Evolutionary conservation across 768 basidiomycete genomes (phyloP), one percentile per base, ranked within the genome.

Genomic region (Chiua virens): DNA sequence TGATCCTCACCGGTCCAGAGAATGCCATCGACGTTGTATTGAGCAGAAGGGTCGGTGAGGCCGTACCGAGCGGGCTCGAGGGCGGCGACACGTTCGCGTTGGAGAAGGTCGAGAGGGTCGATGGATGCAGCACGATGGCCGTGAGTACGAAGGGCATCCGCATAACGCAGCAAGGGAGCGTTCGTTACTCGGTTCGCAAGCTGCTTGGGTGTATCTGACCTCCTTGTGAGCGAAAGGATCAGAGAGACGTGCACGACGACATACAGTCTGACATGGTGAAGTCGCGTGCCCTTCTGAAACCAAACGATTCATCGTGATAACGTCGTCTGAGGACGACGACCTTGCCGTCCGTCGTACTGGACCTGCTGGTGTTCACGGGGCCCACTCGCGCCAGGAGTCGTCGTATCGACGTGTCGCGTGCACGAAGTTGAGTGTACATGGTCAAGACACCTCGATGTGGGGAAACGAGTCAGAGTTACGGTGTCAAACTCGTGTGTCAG

Each of bases 51-150:
- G 51, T 87, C 79, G 1, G 60, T 60, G 3, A 95, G 76, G 1
- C 91, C 89, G 55, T 95, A 96, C 11, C 94, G 81, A 37, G 71
- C 62, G 0, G 91, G 87, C 56, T 88, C 75, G 18, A 95, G 78
- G 5, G 92, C 92, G 22, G 78, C 83, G 57, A 91, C 82, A 43
- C 77, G 83, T 59, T 93, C 91, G 15, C 93, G 83, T 47, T 89
- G 85, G 27, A 96, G 86, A 45, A 96, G 71, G 67, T 93, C 92
- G 32, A 96, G 72, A 0, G 94, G 93, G 63, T 97, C 93, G 37
- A 96, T 88, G 38, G 80, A 77, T 0, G 92, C 91, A 4, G 91
- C 90, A 27, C 90, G 82, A 61, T 93, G 92, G 0, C 87, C 89
- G 56, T 92, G 89, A 0, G 77, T 85, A n/a, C 92, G 80, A 59